Conservation (phyloP, 768 basidiomycete genomes). For the Agaricus sinodeliciosus region DNA sequence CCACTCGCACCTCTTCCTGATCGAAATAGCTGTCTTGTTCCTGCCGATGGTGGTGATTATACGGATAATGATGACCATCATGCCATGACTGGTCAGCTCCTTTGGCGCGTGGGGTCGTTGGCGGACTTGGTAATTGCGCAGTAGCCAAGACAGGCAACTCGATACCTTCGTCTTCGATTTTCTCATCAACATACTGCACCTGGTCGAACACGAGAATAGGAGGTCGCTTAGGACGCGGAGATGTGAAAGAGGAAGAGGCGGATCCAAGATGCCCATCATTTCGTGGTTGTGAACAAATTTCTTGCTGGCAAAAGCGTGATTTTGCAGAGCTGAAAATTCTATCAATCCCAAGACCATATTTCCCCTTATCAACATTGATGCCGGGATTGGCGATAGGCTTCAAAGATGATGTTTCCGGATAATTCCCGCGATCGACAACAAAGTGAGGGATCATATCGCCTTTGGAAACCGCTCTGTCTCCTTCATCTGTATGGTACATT, state of each 20-base stretch:
- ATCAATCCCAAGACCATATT: not conserved
- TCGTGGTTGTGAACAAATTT: not conserved
- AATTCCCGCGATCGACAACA: not conserved
- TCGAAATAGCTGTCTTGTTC: not conserved
- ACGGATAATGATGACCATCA: not conserved
- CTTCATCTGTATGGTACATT: not conserved
- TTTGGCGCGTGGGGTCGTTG: not conserved
- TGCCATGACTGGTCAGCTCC: not conserved
- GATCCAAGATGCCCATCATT: not conserved
- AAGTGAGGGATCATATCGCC: conserved; percentile 3
- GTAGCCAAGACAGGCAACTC: not conserved
- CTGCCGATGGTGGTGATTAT: not conserved
- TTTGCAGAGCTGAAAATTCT: not conserved
- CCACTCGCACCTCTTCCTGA: not conserved
- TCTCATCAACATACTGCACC: not conserved
- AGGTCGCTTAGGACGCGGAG: not conserved
- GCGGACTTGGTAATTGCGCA: conserved; percentile 9
- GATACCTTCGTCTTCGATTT: conserved; percentile 2
- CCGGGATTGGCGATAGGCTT: not conserved
- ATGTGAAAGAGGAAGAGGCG: conserved; percentile 6
- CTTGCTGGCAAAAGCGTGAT: not conserved
- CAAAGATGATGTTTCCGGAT: not conserved
- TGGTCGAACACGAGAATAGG: not conserved
- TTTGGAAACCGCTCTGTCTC: not conserved
- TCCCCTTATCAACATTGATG: not conserved